phyloP scores from a whole-genome alignment of 78 protist species.

The slime mould (Dictyostelium discoideum) region DNA sequence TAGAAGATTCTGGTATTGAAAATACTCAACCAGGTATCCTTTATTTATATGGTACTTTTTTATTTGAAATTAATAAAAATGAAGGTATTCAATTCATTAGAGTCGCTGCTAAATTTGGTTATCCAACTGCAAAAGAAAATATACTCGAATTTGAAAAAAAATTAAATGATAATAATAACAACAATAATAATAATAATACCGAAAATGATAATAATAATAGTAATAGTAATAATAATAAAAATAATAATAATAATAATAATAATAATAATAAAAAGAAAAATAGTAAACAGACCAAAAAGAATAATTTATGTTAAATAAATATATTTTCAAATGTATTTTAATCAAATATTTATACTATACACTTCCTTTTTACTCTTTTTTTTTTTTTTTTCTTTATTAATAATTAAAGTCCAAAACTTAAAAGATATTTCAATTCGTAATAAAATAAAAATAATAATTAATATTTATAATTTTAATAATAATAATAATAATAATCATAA shows the following conservation, averaged over 20 bases:
- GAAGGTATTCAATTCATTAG: not conserved
- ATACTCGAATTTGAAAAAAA: not conserved
- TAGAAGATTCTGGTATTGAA: not conserved
- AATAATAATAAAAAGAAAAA: not conserved
- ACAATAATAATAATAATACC: not conserved
- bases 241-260: not conserved
- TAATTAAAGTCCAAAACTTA: no score
- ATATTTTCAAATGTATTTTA: not conserved
- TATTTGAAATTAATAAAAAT: not conserved
- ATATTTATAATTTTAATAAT: no score
- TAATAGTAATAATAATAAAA: not conserved
- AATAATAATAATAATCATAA: no score
- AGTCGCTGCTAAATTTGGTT: not conserved
- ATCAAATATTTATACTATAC: no score
- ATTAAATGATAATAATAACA: not conserved
- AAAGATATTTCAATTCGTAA: no score
- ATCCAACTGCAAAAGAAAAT: constrained; percentile 11
- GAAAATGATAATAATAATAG: not conserved
- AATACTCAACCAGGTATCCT: not conserved
- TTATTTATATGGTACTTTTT: not conserved
- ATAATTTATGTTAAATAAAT: not conserved
- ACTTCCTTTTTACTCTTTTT: no score
- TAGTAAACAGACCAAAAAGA: not conserved
- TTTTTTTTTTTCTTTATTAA: no score
- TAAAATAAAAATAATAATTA: no score